phyloP scores from a whole-genome alignment of 371 early-diverging fungal genomes.

The Mortierella sp. region DNA sequence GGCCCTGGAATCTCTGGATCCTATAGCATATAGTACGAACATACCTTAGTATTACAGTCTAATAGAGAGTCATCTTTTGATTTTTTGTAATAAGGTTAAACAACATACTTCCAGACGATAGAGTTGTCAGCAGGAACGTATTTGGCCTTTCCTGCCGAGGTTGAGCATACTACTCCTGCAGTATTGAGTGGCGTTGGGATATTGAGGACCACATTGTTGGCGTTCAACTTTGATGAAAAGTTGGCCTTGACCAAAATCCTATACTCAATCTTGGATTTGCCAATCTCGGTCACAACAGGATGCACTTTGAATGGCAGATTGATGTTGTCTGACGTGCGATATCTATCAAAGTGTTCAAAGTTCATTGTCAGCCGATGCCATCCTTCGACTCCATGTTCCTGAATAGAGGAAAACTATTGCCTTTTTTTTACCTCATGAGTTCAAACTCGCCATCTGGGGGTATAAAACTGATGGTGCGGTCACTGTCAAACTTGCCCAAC shows the following conservation, averaged over 20 bases:
- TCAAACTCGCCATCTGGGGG: slow-evolving; percentile 96
- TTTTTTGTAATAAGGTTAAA: background rate
- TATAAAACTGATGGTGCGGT: slow-evolving; percentile 88
- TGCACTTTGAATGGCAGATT: slow-evolving; percentile 89
- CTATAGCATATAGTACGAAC: slow-evolving; percentile 51
- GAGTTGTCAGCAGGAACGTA: slow-evolving; percentile 89
- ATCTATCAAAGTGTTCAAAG: slow-evolving; percentile 1
- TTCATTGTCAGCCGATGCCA: background rate
- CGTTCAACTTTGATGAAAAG: slow-evolving; percentile 83
- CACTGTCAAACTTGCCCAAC: slow-evolving; percentile 84
- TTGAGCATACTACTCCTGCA: slow-evolving; percentile 76
- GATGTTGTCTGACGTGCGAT: slow-evolving; percentile 90
- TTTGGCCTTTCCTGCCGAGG: slow-evolving; percentile 87
- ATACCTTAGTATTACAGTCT: background rate
- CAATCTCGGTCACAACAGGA: slow-evolving; percentile 86
- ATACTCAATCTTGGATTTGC: slow-evolving; percentile 84
- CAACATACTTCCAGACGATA: slow-evolving; percentile 91
- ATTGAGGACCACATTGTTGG: slow-evolving; percentile 84
- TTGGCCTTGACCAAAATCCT: slow-evolving; percentile 82
- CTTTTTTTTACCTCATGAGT: slow-evolving; percentile 77
- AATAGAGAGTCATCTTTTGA: too few species aligned
- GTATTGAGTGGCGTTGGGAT: slow-evolving; percentile 91
- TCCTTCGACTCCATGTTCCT: background rate
- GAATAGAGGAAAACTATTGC: background rate
- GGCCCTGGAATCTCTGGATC: slow-evolving; percentile 88